Evolutionary conservation across 164 flowering plant genomes (phyloP).

Genomic region (Buxus sempervirens): DNA sequence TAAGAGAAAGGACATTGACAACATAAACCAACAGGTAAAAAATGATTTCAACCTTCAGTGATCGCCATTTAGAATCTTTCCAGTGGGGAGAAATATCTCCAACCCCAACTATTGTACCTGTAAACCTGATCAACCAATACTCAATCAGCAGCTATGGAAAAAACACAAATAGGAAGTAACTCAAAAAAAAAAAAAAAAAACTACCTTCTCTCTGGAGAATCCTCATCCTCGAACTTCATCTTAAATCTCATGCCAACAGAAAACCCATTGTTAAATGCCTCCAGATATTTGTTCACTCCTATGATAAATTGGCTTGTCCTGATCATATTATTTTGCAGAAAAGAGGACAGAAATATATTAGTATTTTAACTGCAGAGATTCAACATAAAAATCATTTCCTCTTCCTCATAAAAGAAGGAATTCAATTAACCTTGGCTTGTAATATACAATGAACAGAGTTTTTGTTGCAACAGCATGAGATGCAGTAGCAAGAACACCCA

Average conservation of each 20-base stretch:
- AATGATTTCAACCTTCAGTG: slow-evolving; percentile 45
- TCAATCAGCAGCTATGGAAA: neutral
- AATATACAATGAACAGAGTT: slow-evolving; percentile 73
- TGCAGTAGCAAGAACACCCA: slow-evolving; percentile 96
- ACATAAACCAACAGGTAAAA: neutral
- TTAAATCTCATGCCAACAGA: slow-evolving; percentile 67
- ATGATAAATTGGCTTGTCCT: slow-evolving; percentile 84
- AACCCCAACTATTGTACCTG: slow-evolving; percentile 66
- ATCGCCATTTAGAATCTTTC: slow-evolving; percentile 67
- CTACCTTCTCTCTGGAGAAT: slow-evolving; percentile 81
- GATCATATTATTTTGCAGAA: slow-evolving; percentile 12
- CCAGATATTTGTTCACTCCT: slow-evolving; percentile 65
- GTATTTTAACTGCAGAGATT: neutral
- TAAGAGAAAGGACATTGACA: neutral
- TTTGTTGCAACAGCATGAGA: slow-evolving; percentile 78
- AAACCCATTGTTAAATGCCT: slow-evolving; percentile 49
- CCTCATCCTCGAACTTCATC: slow-evolving; percentile 88
- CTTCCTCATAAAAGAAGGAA: neutral
- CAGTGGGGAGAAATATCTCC: slow-evolving; percentile 61
- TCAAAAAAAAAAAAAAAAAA: neutral
- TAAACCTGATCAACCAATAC: slow-evolving; percentile 40
- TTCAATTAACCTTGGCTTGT: slow-evolving; percentile 72
- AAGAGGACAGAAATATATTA: neutral
- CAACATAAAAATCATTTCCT: neutral
- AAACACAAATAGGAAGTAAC: neutral